Base-by-base conservation (phyloP, 2,329 filamentous ascomycete species). In the Coleophoma crateriformis region DNA sequence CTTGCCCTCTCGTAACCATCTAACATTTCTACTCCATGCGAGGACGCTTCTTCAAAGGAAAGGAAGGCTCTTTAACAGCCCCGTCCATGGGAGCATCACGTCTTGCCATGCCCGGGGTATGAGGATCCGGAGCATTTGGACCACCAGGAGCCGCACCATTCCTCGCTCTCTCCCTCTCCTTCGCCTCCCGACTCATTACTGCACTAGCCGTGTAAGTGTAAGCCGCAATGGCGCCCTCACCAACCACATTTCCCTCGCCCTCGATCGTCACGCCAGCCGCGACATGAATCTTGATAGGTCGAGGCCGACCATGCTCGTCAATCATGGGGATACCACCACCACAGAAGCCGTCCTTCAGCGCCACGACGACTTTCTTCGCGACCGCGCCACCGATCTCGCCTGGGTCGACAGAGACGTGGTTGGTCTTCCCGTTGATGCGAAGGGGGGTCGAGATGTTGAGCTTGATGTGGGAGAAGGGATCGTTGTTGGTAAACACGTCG, bases 361-460 rank as follows among this genome's bases (percentile, higher is more conserved):
- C 69, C 12, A 68, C 58, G 12, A 77, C 66, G 3, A 81, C 63
- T 4, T 74, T 67, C 7, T 66, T 61, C 10, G 74, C 70, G 51
- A 80, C 67, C 5, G 50, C 50, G 57, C 67, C 60, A 60, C 74
- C 72, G 43, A 69, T 67, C 4, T 64, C 61, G 5, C 68, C 61
- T 1, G 72, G 67, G 5, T 70, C 67, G 3, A 68, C 59, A 0
- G 64, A 57, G 17, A 78, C 60, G 45, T 76, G 59, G 61, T 82
- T 82, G 61, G 72, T 67, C 61, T 68, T 68, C 52, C 71, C 72
- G 35, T 64, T 63, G 56, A 82, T 66, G 51, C 58, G 66, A 58
- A 80, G 61, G 1, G 73, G 68, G 14, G 73, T 71, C 56, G 73
- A 72, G 64, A 82, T 74, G 14, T 64, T 66, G 41, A 82, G 62